Conservation (phyloP, 352 stramenopile genomes). For the Globisporangium orthogonon region DNA sequence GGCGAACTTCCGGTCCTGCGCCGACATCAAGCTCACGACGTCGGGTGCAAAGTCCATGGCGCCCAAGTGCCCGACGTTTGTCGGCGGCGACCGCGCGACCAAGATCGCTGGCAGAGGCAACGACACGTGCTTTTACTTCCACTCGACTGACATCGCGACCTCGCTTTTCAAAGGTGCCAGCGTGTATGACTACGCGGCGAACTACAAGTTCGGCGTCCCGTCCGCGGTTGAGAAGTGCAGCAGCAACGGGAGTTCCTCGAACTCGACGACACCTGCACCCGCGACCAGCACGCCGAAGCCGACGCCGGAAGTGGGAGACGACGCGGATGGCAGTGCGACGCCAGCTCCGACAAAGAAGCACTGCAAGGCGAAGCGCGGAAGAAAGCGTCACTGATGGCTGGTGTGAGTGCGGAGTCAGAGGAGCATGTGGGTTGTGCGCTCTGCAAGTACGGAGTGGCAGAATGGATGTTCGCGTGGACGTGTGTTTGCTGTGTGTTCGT, state of each 20-base stretch:
- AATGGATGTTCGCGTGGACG: background rate
- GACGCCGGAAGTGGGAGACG: background rate
- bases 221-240: conserved; percentile 36
- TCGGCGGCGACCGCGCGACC: conserved; percentile 44
- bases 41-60: conserved; percentile 10
- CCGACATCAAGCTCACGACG: conserved; percentile 42
- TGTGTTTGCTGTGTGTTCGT: background rate
- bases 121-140: conserved; percentile 55
- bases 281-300: background rate
- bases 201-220: conserved; percentile 46
- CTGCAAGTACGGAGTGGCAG: background rate
- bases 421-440: background rate
- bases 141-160: conserved; percentile 33
- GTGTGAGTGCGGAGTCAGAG: background rate
- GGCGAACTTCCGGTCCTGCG: conserved; percentile 38
- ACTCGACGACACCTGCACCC: background rate
- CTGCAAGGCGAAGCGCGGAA: background rate
- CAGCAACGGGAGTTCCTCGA: background rate
- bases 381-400: background rate
- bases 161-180: conserved; percentile 32
- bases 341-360: background rate
- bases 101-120: conserved; percentile 19
- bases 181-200: conserved; percentile 14
- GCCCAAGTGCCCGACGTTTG: conserved; percentile 35
- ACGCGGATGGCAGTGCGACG: background rate